Evolutionary conservation across 495 filamentous ascomycete genomes (phyloP), one percentile per base, ranked within the genome.

Genomic region (Penicillium ucsense): DNA sequence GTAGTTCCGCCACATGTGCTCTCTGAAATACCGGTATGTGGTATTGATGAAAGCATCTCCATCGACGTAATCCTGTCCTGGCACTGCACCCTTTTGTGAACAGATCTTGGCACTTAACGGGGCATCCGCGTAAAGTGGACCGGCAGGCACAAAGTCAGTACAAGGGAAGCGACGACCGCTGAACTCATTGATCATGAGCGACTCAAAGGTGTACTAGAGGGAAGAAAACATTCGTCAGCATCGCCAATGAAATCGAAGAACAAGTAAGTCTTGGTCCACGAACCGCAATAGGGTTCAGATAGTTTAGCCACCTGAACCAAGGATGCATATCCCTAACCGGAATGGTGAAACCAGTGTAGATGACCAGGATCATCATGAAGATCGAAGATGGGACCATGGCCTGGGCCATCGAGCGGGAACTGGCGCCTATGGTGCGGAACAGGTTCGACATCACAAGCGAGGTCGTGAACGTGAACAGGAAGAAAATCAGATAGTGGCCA

Each of bases 281-380:
- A 29, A 45, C 43, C 8, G 32, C 43, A 36, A 92, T 74, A 8
- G 88, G 88, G 51, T 92, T 81, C 6, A 94, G 59, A 51, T 86
- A 92, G 50, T 83, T 82, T 38, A 94, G 71, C 88, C 88, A 91
- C 12, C 84, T 73, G 51, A 82, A 83, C 82, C 86, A 91, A 2
- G 62, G 69, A 4, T 78, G 76, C 85, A 90, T 89, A 8, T 56
- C 44, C 41, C 45, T 57, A 41, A 75, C 75, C 0, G 88, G 88
- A 50, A 90, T 84, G 8, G 78, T 78, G 61, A 91, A 94, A 30
- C 88, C 88, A 50, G 87, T 90, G 63, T 88, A 91, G 53, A 90
- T 83, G 60, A 89, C 70, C 34, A 91, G 70, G 36, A 76, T 74
- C 20, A 92, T 74, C 52, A 90, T 88, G 49, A 91, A 70, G 31